These are phyloP conservation scores for Sechiopsis laciniata DNA, from an alignment of 306 rosid species.

Conservation along the genomic window DNA sequence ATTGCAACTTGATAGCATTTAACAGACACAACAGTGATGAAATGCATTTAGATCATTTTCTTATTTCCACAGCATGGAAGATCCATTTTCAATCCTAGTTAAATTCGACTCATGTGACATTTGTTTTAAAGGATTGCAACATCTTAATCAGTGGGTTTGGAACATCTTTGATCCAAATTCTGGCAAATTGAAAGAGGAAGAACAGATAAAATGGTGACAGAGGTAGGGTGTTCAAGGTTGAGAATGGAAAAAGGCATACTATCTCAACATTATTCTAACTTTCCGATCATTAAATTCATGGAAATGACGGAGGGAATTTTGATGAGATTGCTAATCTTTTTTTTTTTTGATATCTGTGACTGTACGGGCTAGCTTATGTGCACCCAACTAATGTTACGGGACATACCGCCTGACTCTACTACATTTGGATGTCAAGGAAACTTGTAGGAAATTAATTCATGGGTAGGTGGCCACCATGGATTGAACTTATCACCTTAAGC, in stretches of 20 bases:
- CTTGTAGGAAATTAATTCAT: no score
- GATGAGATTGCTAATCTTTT: background rate
- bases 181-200: background rate
- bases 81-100: background rate
- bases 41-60: background rate
- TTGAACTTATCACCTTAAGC: no score
- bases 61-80: slow-evolving; percentile 6
- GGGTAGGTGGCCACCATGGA: no score
- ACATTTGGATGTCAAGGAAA: no score
- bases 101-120: background rate
- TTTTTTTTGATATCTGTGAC: no score
- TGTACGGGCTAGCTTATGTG: no score
- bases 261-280: no score
- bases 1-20: background rate
- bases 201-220: background rate
- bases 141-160: background rate
- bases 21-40: background rate
- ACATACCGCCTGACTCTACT: no score
- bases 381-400: no score
- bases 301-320: no score
- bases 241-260: background rate
- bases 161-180: background rate
- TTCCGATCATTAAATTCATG: no score
- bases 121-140: background rate
- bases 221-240: background rate